A percentile compares a stretch with the other conserved stretches of the same genome.
Evolutionary conservation across 805 yeast genomes (phyloP).

Genomic region (Wilhelminamyces savonicus): DNA sequence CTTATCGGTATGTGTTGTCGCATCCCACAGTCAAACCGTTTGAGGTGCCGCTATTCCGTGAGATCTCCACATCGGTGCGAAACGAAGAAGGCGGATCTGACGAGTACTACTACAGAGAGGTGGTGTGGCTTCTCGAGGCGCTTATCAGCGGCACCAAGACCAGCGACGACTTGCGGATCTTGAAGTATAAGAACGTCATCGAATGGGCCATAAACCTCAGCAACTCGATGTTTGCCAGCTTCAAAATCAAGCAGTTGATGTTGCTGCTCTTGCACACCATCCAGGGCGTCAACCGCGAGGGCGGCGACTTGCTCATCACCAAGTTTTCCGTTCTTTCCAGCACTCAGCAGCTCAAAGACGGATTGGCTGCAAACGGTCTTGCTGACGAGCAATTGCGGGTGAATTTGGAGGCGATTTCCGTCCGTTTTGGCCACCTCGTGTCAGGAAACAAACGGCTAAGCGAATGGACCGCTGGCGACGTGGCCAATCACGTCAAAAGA

Average conservation of each 20-base stretch:
- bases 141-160: conserved; percentile 43
- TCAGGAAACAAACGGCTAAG: conserved; percentile 53
- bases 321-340: conserved; percentile 40
- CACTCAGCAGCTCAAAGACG: conserved; percentile 20
- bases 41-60: conserved; percentile 42
- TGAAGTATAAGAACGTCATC: conserved; percentile 49
- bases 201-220: conserved; percentile 61
- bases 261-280: conserved; percentile 39
- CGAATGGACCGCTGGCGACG: conserved; percentile 57
- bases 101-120: conserved; percentile 48
- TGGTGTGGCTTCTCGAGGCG: conserved; percentile 58
- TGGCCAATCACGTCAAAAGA: conserved; percentile 39
- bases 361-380: conserved; percentile 17
- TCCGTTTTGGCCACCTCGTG: no score
- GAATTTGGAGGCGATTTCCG: conserved; percentile 39
- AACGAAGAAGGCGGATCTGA: conserved; percentile 20
- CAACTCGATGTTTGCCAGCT: conserved; percentile 43
- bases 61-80: conserved; percentile 23
- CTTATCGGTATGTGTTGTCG: conserved; percentile 57
- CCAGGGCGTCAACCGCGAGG: conserved; percentile 45
- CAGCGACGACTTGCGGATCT: conserved; percentile 44
- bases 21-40: conserved; percentile 39
- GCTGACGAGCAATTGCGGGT: conserved; percentile 26
- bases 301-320: conserved; percentile 52
- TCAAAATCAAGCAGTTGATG: conserved; percentile 34